Base-by-base conservation (phyloP, 2,329 filamentous ascomycete species). In the Fusarium sambucinum region DNA sequence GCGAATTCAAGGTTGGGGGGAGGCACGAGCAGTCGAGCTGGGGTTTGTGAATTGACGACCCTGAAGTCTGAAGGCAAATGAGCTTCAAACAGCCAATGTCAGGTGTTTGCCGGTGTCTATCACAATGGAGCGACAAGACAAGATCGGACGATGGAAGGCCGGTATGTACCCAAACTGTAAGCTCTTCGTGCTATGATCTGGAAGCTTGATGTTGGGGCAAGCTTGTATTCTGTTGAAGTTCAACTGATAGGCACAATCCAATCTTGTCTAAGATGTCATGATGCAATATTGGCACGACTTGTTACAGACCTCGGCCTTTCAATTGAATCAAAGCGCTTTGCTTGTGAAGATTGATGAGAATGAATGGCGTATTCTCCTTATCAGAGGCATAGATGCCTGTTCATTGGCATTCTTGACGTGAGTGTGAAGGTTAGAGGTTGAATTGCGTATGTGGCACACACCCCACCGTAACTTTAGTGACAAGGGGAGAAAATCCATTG, bases 401-500 rank as follows among this genome's bases (percentile, higher is more conserved):
- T 32, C 19, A 17, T 32, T 48, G 16, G 37, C 45, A 37, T 38
- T 38, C 32, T 55, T 27, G 41, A 46, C 23, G 30, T 37, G 52
- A 55, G 42, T 55, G 41, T 55, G 52, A 47, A 29, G 27, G 32
- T 38, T 54, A 35, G 55, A 71, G 66, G 67, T 64, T 70, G 55
- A 67, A 67, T 61, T 38, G 53, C 52, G 59, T 58, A 19, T 55
- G 56, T 29, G 32, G 32, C 14, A 35, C 69, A 74, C 69, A 74
- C 71, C 71, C 69, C 41, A 12, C 63, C 61, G 64, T 71, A 29
- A 14, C 40, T 61, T 48, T 57, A 64, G 66, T 52, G 63, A 42
- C 67, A 71, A 67, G 62, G 53, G 53, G 55, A 40, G 19, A 67
- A 71, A 73, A 63, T 62, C 69, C 70, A 70, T 74, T 74, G 72